phyloP scores from a whole-genome alignment of 306 rosid species.

The Lupinus albus region DNA sequence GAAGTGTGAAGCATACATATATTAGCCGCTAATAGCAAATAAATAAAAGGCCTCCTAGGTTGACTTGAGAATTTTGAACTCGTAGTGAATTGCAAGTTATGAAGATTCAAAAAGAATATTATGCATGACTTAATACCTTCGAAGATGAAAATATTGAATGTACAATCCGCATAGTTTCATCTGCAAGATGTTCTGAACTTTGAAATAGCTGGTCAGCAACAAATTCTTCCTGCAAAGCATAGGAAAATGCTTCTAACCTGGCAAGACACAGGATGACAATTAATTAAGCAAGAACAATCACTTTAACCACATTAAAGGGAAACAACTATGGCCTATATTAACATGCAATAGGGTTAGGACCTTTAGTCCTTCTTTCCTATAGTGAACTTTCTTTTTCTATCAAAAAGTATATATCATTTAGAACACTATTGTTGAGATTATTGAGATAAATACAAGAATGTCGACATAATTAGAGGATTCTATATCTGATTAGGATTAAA shows the following conservation, averaged over 20 bases:
- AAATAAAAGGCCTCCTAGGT: constrained; percentile 5
- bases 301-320: constrained; percentile 8
- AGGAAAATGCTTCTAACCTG: constrained; percentile 69
- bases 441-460: no score
- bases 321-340: constrained; percentile 9
- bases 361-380: not conserved
- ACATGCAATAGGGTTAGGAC: not conserved
- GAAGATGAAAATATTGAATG: constrained; percentile 71
- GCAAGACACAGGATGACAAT: constrained; percentile 38
- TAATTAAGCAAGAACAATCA: constrained; percentile 32
- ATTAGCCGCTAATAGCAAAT: constrained; percentile 27
- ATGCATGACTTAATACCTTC: constrained; percentile 58
- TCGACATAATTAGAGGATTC: no score
- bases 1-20: constrained; percentile 2
- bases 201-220: constrained; percentile 94
- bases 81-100: not conserved
- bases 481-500: no score
- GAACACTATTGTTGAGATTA: no score
- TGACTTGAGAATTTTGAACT: not conserved
- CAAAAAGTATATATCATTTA: not conserved
- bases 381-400: not conserved
- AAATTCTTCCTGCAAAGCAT: constrained; percentile 86
- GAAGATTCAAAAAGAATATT: constrained; percentile 14
- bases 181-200: constrained; percentile 69
- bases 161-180: constrained; percentile 61